Percentiles rank a stretch among this genome's conserved stretches.
These are phyloP conservation scores for Hygrophila difformis DNA, from an alignment of 257 asterid species.

Conservation along the genomic window DNA sequence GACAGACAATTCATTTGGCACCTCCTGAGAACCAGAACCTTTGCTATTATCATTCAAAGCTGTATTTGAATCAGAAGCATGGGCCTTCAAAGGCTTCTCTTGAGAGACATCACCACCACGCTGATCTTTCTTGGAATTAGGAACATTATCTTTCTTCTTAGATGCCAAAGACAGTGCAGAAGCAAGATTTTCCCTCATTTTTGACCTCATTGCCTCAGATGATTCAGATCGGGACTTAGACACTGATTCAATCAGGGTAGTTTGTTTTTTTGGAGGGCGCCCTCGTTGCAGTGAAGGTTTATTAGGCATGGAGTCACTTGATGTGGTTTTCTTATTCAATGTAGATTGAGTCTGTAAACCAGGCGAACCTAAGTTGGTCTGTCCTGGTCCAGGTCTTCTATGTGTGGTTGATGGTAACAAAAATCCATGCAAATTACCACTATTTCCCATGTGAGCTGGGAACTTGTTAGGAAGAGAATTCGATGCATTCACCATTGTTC, in stretches of 20 bases:
- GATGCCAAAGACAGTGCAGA: conserved; percentile 60
- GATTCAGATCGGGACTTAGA: conserved; percentile 50
- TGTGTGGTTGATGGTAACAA: conserved; percentile 26
- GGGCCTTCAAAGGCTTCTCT: conserved; percentile 22
- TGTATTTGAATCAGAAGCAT: conserved; percentile 26
- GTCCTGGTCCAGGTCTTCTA: conserved; percentile 31
- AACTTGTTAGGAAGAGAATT: conserved; percentile 52
- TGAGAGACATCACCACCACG: conserved; percentile 7
- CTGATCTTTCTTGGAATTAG: conserved; percentile 27
- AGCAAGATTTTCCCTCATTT: conserved; percentile 88
- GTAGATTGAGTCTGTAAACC: conserved; percentile 22
- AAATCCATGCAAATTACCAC: conserved; percentile 22
- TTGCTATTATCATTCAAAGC: conserved; percentile 16
- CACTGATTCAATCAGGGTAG: conserved; percentile 36
- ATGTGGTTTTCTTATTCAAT: conserved; percentile 38
- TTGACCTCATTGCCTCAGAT: conserved; percentile 69
- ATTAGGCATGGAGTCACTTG: conserved; percentile 47
- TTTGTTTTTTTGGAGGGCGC: conserved; percentile 54
- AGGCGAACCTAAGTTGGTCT: conserved; percentile 31
- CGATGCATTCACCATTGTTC: conserved; percentile 20
- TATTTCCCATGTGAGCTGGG: conserved; percentile 29
- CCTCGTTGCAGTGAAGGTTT: conserved; percentile 53
- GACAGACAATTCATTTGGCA: conserved; percentile 20
- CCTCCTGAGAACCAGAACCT: conserved; percentile 22
- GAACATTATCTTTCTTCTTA: conserved; percentile 28